Conservation (phyloP, 108 stramenopile genomes). For the Stephanodiscus triporus region DNA sequence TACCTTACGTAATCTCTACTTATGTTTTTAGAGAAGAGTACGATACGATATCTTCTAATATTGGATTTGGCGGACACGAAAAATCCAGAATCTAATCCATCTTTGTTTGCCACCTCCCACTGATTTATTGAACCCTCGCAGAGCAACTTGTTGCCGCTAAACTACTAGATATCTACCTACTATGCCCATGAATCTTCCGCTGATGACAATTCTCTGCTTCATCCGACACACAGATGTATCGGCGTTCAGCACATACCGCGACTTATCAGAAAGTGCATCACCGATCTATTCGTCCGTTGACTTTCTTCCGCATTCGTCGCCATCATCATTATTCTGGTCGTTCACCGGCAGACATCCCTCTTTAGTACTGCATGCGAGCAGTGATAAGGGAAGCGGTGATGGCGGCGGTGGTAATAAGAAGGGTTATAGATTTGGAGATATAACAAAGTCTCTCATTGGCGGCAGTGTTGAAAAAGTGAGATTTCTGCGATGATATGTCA, state of each 20-base stretch:
- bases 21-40: too few species aligned
- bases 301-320: background rate
- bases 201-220: background rate
- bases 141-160: too few species aligned
- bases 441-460: slow-evolving; percentile 45
- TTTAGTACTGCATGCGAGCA: slow-evolving; percentile 11
- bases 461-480: slow-evolving; percentile 27
- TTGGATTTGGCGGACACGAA: too few species aligned
- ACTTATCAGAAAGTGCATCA: background rate
- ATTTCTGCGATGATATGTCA: background rate
- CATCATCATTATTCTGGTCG: slow-evolving; percentile 20
- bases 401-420: slow-evolving; percentile 13
- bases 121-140: too few species aligned
- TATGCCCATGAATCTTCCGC: background rate
- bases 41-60: too few species aligned
- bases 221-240: background rate
- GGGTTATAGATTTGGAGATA: slow-evolving; percentile 35
- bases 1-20: too few species aligned
- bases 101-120: too few species aligned
- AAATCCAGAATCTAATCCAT: too few species aligned
- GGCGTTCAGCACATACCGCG: slow-evolving; percentile 4
- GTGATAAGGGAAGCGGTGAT: background rate
- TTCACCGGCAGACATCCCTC: slow-evolving; percentile 5
- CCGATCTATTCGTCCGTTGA: background rate
- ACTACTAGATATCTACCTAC: too few species aligned